Conservation (phyloP, 768 basidiomycete genomes). For the Tubosaeta sp. region DNA sequence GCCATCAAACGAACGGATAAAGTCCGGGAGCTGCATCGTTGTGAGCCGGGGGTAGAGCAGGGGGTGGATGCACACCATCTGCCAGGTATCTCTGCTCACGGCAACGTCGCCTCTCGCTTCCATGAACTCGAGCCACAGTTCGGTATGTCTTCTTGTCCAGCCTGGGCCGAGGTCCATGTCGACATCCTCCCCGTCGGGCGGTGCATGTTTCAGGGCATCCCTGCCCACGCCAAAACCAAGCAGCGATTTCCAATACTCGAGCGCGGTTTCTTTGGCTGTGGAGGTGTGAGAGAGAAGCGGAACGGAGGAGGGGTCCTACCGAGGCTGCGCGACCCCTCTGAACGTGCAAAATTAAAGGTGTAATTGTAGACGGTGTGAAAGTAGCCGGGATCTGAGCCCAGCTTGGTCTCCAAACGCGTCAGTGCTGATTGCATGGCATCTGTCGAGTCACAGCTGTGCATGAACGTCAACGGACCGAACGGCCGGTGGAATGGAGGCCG, state of each 20-base stretch:
- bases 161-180: slow-evolving; percentile 42
- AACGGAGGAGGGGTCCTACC: slow-evolving; percentile 39
- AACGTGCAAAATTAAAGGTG: slow-evolving; percentile 76
- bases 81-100: slow-evolving; percentile 86
- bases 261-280: slow-evolving; percentile 64
- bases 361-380: slow-evolving; percentile 76
- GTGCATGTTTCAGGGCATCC: slow-evolving; percentile 53
- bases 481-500: slow-evolving; percentile 23
- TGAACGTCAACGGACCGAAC: slow-evolving; percentile 3
- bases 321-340: slow-evolving; percentile 76
- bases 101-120: slow-evolving; percentile 61
- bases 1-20: slow-evolving; percentile 69
- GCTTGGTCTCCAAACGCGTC: slow-evolving; percentile 49
- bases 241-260: slow-evolving; percentile 75
- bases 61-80: slow-evolving; percentile 53
- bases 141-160: slow-evolving; percentile 58
- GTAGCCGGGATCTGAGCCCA: slow-evolving; percentile 62
- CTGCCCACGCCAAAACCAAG: slow-evolving; percentile 67
- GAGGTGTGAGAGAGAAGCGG: neutral
- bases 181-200: slow-evolving; percentile 41
- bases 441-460: slow-evolving; percentile 59
- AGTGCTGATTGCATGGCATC: slow-evolving; percentile 55
- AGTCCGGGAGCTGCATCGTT: slow-evolving; percentile 64
- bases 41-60: slow-evolving; percentile 3
- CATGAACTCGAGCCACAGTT: slow-evolving; percentile 82